phyloP scores from a whole-genome alignment of 306 rosid genomes.

The Trifolium pratense region DNA sequence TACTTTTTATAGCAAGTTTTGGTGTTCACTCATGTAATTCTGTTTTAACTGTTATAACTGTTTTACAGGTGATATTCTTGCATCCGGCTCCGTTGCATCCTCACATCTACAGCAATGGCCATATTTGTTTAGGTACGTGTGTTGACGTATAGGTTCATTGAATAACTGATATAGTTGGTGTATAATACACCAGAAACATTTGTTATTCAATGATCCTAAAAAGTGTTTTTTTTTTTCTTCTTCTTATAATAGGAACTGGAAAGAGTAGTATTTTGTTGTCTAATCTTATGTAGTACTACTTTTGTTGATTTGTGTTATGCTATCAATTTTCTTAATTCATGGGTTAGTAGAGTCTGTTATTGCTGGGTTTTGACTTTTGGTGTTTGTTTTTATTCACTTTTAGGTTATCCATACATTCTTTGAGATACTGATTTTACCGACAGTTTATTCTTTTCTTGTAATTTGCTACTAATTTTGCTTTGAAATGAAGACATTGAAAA shows the following conservation, averaged over 20 bases:
- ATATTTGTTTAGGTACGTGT: conserved; percentile 91
- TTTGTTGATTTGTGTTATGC: not conserved
- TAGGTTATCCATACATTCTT: conserved; percentile 15
- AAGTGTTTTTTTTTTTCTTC: no score
- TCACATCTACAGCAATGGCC: conserved; percentile 98
- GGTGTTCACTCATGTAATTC: not conserved
- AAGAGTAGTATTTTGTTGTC: no score
- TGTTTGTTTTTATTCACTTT: conserved; percentile 30
- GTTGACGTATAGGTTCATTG: not conserved
- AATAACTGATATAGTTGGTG: no score
- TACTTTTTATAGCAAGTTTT: not conserved
- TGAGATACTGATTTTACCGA: not conserved
- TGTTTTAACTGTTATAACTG: conserved; percentile 38
- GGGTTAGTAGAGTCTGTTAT: not conserved
- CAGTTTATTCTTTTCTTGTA: conserved; percentile 24
- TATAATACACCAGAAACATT: no score
- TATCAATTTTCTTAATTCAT: not conserved
- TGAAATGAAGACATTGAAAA: conserved; percentile 3
- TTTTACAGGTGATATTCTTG: conserved; percentile 87
- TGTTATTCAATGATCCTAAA: no score
- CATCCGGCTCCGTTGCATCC: conserved; percentile 98
- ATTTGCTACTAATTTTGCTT: conserved; percentile 30
- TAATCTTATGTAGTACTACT: no score
- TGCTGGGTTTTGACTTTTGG: conserved; percentile 17
- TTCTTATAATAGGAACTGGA: no score